Evolutionary conservation across 2,329 filamentous ascomycete genomes (phyloP), one percentile per base, ranked within the genome.

Genomic region (Acarospora socialis): DNA sequence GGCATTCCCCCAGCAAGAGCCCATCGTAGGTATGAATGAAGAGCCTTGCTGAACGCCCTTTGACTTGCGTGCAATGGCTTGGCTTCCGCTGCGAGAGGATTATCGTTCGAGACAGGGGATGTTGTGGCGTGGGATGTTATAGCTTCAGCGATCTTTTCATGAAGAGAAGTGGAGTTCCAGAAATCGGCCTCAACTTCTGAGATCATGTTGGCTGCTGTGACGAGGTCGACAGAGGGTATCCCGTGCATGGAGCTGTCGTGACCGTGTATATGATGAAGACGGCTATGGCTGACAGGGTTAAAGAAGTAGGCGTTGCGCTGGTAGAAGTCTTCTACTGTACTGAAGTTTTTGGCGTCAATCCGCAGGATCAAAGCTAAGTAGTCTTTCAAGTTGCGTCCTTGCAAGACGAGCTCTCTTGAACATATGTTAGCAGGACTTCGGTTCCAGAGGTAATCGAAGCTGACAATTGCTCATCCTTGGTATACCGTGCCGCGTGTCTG

Each of bases 221-320:
- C 34, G 28, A 31, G 14, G 28, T 35, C n/a, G 16, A 28, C 13
- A 19, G 37, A 7, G 49, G 35, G 25, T 42, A 34, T 22, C 43
- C 30, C 6, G 21, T 22, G 12, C 38, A 33, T 28, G 30, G 42
- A 25, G 21, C 37, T 10, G 22, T 42, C 23, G 17, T 32, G n/a
- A n/a, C n/a, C 28, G 6, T 46, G 36, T 14, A 32, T 35, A 43
- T 55, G 52, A 16, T 41, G 19, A 23, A 44, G 34, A 30, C 50
- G 40, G 23, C 43, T 26, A 17, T 56, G 32, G 27, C 46, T 27
- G 42, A 52, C 5, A 21, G 56, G 46, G 2, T 50, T 52, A 51
- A 79, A 77, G 52, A 80, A 70, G 45, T 70, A 68, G 17, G 53
- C 48, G 47, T 73, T 70, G 20, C 66, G 61, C 19, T 61, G 46